Evolutionary conservation across 495 filamentous ascomycete species (phyloP), one percentile per base, ranked within the genome.

Genomic region (Aspergillus funiculosus): DNA sequence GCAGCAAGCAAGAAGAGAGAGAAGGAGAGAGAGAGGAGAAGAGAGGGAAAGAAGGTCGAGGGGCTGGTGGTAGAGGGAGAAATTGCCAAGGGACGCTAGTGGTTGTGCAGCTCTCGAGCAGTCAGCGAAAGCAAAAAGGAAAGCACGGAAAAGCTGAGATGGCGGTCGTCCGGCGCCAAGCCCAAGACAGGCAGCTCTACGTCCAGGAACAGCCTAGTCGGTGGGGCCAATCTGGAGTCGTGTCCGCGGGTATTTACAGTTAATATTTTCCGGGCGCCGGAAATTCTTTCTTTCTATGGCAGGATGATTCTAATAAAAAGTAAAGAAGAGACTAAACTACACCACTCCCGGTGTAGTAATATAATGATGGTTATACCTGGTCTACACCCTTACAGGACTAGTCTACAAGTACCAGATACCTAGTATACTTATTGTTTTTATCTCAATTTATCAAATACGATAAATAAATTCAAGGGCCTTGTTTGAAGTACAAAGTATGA

Each of bases 71-170:
- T 58, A 69, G 68, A 59, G 60, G 62, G 67, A 58, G 63, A 70
- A 63, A 57, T 56, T 58, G 67, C 66, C 69, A 71, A 73, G 65
- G 27, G 37, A 48, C 65, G 62, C 69, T 73, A 73, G 69, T 71
- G 70, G 70, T 69, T 69, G 66, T 52, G 70, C 55, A 72, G 63
- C 63, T 68, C 56, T 54, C 51, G 56, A 53, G 61, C 59, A 62
- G 63, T 64, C 60, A 68, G 57, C 52, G 53, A 62, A 51, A 46
- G 29, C 49, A 50, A 53, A 56, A 29, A 44, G 50, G 42, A 51
- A 59, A 48, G 53, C 51, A 58, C 47, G 54, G 57, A 56, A 56
- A 53, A 55, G 56, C 59, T 61, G 59, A 59, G 53, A 52, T 48
- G 53, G 46, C 44, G 47, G 53, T 51, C 43, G 49, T 51, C 51